Conservation (phyloP, 768 basidiomycete genomes). For the Phanerochaete sordida region DNA sequence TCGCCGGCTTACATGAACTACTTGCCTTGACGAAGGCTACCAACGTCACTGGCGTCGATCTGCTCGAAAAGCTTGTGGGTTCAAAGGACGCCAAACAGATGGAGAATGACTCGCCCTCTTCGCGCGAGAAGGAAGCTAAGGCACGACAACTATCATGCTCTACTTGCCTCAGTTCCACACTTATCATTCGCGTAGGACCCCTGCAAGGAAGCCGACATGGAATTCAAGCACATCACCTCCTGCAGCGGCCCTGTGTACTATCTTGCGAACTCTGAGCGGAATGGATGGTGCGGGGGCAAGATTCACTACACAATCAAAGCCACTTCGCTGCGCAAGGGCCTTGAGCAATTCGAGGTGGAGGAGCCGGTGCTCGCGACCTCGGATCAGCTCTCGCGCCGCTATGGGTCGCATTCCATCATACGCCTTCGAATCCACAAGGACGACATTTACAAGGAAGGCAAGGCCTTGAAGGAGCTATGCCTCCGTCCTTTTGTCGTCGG, state of each 20-base stretch:
- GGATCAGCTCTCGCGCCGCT: conserved; percentile 52
- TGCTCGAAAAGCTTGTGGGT: too few relatives aligned
- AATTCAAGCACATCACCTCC: conserved; percentile 30
- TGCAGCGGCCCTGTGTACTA: background rate
- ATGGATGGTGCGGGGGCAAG: conserved; percentile 58
- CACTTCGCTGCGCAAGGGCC: too few relatives aligned
- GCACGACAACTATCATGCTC: conserved; percentile 1
- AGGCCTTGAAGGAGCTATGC: conserved; percentile 39
- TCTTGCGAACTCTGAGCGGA: background rate
- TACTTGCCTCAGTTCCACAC: too few relatives aligned
- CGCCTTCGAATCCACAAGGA: conserved; percentile 42
- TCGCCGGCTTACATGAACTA: too few relatives aligned
- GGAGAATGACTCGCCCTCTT: conserved; percentile 8
- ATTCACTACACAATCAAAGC: conserved; percentile 52
- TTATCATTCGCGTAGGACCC: conserved; percentile 44
- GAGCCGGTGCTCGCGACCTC: conserved; percentile 51
- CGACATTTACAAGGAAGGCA: conserved; percentile 26
- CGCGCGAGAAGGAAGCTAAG: conserved; percentile 16
- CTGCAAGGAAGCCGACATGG: conserved; percentile 60
- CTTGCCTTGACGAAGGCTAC: too few relatives aligned
- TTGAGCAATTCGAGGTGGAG: conserved; percentile 24
- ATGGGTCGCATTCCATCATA: conserved; percentile 60
- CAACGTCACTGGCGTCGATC: too few relatives aligned
- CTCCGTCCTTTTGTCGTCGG: conserved; percentile 49
- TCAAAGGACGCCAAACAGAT: too few relatives aligned